Base-by-base conservation (phyloP, 495 filamentous ascomycete genomes). In the Trichoderma reesei region DNA sequence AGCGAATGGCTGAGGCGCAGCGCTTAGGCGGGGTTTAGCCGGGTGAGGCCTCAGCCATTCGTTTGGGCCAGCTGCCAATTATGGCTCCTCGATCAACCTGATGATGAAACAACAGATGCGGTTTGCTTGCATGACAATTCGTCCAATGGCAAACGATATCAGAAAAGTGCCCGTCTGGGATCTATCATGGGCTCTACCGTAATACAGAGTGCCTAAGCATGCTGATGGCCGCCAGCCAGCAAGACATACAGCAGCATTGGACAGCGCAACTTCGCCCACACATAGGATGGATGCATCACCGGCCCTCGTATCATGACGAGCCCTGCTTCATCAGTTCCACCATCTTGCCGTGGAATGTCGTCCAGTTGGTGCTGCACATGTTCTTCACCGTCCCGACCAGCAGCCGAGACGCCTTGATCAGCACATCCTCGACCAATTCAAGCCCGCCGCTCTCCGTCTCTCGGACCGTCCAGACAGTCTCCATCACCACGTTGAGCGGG, bases 401-500 rank as follows among this genome's bases (percentile, higher is more conserved):
- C 48, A 80, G 59, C 63, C 73, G 68, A 18, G 75, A 77, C 67
- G 77, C 79, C 7, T 54, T 68, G 42, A 81, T 77, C 16, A 64
- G 65, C 26, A 75, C 69, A 11, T 75, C 73, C 62, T 80, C 76
- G 42, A 78, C 67, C 62, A 80, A 65, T 67, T 77, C 70, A 60
- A 72, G 63, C 11, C 59, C 63, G 44, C 51, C 65, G 8, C 11
- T 64, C 37, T 59, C 61, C 44, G 56, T 60, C 65, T 70, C 71
- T 51, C 65, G 46, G 13, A 81, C 65, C 61, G 67, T 68, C 79
- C 79, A 81, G 16, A 66, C 34, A 20, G 76, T 80, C 62, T 81
- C 79, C 78, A 80, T 76, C 5, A 76, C 72, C 36, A 80, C 70
- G 18, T 71, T 69, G 66, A 81, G 54, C 11, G 79, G 79, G 48